These are phyloP conservation scores for Bidens hawaiensis DNA, from an alignment of 140 eudicot species.

Conservation along the genomic window DNA sequence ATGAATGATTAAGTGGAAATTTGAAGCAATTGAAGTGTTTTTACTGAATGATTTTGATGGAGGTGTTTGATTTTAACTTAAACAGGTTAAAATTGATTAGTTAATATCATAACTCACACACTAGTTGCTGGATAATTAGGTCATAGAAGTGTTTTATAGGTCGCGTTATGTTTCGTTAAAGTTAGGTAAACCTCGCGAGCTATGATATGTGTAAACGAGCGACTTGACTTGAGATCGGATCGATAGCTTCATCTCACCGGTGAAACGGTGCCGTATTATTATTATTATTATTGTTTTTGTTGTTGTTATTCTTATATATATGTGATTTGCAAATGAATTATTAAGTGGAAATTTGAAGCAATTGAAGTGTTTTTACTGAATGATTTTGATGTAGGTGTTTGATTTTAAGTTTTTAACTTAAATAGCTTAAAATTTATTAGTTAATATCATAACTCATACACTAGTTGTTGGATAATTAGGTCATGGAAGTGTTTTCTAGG, in stretches of 20 bases:
- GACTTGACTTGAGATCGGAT: no score
- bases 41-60: background rate
- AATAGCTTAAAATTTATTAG: background rate
- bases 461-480: conserved; percentile 8
- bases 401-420: background rate
- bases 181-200: conserved; percentile 5
- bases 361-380: background rate
- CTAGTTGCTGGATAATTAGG: conserved; percentile 1
- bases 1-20: background rate
- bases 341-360: background rate
- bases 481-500: conserved; percentile 8
- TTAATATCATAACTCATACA: background rate
- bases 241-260: no score
- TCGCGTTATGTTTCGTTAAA: conserved; percentile 2
- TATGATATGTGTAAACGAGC: no score
- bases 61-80: conserved; percentile 4
- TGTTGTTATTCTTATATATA: no score
- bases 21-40: conserved; percentile 4
- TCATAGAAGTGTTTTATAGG: conserved; percentile 1
- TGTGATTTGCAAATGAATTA: no score
- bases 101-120: background rate
- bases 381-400: conserved; percentile 6
- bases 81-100: conserved; percentile 1
- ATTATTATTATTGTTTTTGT: no score
- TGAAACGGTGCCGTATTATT: no score